Percentiles rank a stretch among this genome's conserved stretches.
Evolutionary conservation across 2,329 filamentous ascomycete genomes (phyloP).

Genomic region (Trichoderma afroharzianum): DNA sequence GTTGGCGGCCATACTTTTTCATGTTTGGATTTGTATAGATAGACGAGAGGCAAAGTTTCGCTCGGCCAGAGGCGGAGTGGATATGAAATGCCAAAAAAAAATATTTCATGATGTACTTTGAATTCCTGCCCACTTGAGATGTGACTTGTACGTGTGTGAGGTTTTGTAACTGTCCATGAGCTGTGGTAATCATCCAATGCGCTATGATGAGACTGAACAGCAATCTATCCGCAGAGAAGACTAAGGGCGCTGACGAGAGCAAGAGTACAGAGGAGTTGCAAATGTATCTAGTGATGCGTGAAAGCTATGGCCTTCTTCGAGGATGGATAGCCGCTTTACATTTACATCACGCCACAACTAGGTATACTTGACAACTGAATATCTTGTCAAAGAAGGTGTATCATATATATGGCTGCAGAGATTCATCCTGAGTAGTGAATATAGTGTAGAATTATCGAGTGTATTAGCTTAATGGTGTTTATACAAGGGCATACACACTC

Average conservation of each 20-base stretch:
- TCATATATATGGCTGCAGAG: not conserved
- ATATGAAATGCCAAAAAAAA: slow-evolving; percentile 3
- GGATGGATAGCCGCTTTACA: not conserved
- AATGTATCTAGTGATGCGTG: not conserved
- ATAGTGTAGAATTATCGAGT: not conserved
- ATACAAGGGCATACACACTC: not conserved
- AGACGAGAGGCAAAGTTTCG: slow-evolving; percentile 5
- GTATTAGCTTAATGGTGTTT: not conserved
- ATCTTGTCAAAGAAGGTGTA: not conserved
- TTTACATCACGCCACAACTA: not conserved
- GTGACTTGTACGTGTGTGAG: not conserved
- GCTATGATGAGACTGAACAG: not conserved
- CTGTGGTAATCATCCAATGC: not conserved
- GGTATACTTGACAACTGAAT: not conserved
- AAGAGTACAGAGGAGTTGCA: not conserved
- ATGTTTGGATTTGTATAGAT: slow-evolving; percentile 16
- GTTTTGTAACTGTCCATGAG: not conserved
- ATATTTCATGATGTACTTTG: not conserved
- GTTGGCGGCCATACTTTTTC: not conserved
- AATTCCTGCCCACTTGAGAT: not conserved
- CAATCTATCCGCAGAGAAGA: not conserved
- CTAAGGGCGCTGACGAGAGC: not conserved
- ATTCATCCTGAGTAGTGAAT: not conserved
- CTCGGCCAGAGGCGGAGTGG: not conserved
- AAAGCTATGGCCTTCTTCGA: not conserved